A percentile compares a stretch with the other conserved stretches of the same genome.
Conservation (phyloP, 306 rosid species). For the Arachis hypogaea region DNA sequence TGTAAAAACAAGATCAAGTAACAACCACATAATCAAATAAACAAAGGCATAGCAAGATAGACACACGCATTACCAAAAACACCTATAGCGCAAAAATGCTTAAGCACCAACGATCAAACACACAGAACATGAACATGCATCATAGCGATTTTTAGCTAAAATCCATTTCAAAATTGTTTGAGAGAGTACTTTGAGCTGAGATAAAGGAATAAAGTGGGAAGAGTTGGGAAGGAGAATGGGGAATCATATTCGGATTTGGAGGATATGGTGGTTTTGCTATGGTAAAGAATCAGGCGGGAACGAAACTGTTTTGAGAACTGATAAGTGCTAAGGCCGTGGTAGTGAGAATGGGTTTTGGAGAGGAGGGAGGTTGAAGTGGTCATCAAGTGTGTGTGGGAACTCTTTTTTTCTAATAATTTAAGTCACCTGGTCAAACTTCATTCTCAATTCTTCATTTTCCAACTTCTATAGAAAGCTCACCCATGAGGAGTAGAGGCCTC, state of each 20-base stretch:
- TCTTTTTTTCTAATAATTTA: not conserved
- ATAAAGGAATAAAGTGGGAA: constrained; percentile 64
- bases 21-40: constrained; percentile 7
- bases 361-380: not conserved
- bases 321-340: not conserved
- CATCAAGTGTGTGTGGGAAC: not conserved
- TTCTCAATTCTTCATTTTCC: too few species aligned
- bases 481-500: too few species aligned
- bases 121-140: not conserved
- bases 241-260: constrained; percentile 9
- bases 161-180: constrained; percentile 1
- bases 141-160: not conserved
- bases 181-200: constrained; percentile 58
- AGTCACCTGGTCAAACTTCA: too few species aligned
- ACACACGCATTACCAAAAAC: not conserved
- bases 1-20: constrained; percentile 42
- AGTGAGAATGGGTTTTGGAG: not conserved
- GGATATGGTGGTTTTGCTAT: constrained; percentile 50
- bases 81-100: not conserved
- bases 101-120: constrained; percentile 17
- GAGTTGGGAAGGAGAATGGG: constrained; percentile 49
- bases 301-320: constrained; percentile 42
- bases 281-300: constrained; percentile 44
- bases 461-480: too few species aligned
- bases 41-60: not conserved